Percentiles rank a stretch among this genome's conserved stretches.
These are phyloP conservation scores for Hanseniaspora pseudoguilliermondii DNA, from an alignment of 805 yeast genomes.

Conservation along the genomic window DNA sequence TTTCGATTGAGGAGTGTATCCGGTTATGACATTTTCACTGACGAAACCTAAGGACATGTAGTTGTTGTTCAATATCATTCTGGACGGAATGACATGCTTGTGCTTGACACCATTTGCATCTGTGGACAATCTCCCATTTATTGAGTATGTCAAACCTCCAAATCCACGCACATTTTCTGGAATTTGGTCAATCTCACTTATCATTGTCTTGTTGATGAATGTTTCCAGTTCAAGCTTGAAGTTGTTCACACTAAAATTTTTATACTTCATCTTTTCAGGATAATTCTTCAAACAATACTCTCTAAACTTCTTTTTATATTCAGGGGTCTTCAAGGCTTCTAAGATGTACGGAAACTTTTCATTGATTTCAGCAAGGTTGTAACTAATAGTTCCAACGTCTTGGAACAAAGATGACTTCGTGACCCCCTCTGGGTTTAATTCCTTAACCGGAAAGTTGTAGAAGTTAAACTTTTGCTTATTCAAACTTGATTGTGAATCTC, in stretches of 20 bases:
- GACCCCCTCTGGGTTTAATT: constrained; percentile 16
- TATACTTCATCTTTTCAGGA: constrained; percentile 31
- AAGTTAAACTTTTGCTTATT: constrained; percentile 58
- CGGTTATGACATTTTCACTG: constrained; percentile 50
- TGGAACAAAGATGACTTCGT: constrained; percentile 28
- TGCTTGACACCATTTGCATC: constrained; percentile 56
- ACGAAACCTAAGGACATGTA: constrained; percentile 31
- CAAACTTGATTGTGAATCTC: constrained; percentile 53
- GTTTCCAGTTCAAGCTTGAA: constrained; percentile 31
- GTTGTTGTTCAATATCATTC: constrained; percentile 37
- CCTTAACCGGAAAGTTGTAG: constrained; percentile 36
- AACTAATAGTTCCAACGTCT: background rate
- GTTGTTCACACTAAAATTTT: constrained; percentile 24
- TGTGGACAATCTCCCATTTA: constrained; percentile 54
- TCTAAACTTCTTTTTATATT: constrained; percentile 41
- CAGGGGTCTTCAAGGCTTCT: background rate
- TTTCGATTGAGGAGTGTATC: constrained; percentile 33
- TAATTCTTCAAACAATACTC: constrained; percentile 41
- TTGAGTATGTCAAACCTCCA: constrained; percentile 61
- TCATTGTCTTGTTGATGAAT: constrained; percentile 27
- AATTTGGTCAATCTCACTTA: constrained; percentile 13
- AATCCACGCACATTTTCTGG: constrained; percentile 40
- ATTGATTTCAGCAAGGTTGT: background rate
- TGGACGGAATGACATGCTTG: constrained; percentile 52
- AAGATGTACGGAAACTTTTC: background rate